Percentiles rank a stretch among this genome's conserved stretches.
Evolutionary conservation across 2,329 filamentous ascomycete genomes (phyloP).

Genomic region (Colletotrichum lindemuthianum): DNA sequence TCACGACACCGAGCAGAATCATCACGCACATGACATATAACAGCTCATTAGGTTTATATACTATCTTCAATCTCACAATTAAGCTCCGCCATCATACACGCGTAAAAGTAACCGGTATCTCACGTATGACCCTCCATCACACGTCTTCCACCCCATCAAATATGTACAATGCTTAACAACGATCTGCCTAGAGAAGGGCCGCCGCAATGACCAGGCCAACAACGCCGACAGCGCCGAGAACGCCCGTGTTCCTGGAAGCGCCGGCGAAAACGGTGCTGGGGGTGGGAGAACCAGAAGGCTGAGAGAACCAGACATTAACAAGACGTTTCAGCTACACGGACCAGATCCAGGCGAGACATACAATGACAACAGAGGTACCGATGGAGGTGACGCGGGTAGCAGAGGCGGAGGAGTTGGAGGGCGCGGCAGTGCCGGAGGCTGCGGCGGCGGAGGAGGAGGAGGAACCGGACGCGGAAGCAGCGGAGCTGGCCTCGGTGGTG

Average conservation of each 20-base stretch:
- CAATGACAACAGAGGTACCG: slow-evolving; percentile 27
- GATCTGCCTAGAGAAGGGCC: slow-evolving; percentile 10
- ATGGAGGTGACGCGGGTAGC: slow-evolving; percentile 23
- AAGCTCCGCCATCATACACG: slow-evolving; percentile 24
- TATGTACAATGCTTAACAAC: slow-evolving; percentile 7
- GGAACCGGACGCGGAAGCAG: background rate
- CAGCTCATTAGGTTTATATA: slow-evolving; percentile 22
- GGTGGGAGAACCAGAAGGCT: slow-evolving; percentile 24
- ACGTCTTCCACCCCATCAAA: background rate
- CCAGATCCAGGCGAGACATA: slow-evolving; percentile 29
- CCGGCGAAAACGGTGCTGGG: slow-evolving; percentile 28
- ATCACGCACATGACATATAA: background rate
- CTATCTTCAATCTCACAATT: slow-evolving; percentile 21
- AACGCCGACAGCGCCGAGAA: slow-evolving; percentile 11
- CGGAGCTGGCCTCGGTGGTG: slow-evolving; percentile 3
- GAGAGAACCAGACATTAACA: slow-evolving; percentile 10
- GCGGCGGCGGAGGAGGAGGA: background rate
- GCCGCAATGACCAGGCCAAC: slow-evolving; percentile 19
- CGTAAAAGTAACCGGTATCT: slow-evolving; percentile 10
- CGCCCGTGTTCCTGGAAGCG: slow-evolving; percentile 25
- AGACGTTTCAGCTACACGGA: slow-evolving; percentile 1
- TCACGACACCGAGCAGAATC: background rate
- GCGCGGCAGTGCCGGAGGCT: background rate
- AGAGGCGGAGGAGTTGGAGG: slow-evolving; percentile 13
- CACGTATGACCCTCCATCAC: background rate